A percentile compares a stretch with the other conserved stretches of the same genome.
These are phyloP conservation scores for Mycena rosella DNA, from an alignment of 768 basidiomycete species.

Conservation along the genomic window DNA sequence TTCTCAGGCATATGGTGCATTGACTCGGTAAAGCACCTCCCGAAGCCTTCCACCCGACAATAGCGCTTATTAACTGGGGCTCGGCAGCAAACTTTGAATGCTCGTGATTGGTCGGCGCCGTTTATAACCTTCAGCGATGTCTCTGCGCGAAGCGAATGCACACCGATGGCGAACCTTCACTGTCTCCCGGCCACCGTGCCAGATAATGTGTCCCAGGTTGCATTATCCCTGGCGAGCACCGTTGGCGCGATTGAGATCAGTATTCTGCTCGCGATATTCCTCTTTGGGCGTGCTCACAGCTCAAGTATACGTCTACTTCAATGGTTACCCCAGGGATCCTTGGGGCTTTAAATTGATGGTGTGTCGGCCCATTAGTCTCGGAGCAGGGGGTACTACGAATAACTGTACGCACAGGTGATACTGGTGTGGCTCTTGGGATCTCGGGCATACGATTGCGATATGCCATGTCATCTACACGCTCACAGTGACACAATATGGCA, in stretches of 20 bases:
- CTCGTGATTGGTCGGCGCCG: no score
- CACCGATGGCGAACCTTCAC: no score
- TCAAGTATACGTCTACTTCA: slow-evolving; percentile 33
- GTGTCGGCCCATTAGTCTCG: neutral
- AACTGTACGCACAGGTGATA: neutral
- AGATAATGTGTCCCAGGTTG: no score
- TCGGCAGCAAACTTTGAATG: no score
- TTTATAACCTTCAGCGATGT: no score
- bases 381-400: neutral
- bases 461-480: slow-evolving; percentile 9
- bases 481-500: slow-evolving; percentile 13
- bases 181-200: no score
- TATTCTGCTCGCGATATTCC: slow-evolving; percentile 32
- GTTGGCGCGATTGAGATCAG: slow-evolving; percentile 39
- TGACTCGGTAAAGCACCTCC: no score
- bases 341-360: slow-evolving; percentile 1
- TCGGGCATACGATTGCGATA: slow-evolving; percentile 10
- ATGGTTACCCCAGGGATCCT: neutral
- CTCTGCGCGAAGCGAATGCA: no score
- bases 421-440: slow-evolving; percentile 1
- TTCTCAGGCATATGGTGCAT: no score
- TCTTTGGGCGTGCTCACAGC: slow-evolving; percentile 36
- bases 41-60: no score
- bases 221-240: slow-evolving; percentile 10
- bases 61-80: no score